These are phyloP conservation scores for Verticillium tricorpus DNA, from an alignment of 2,329 filamentous ascomycete species.

Conservation along the genomic window DNA sequence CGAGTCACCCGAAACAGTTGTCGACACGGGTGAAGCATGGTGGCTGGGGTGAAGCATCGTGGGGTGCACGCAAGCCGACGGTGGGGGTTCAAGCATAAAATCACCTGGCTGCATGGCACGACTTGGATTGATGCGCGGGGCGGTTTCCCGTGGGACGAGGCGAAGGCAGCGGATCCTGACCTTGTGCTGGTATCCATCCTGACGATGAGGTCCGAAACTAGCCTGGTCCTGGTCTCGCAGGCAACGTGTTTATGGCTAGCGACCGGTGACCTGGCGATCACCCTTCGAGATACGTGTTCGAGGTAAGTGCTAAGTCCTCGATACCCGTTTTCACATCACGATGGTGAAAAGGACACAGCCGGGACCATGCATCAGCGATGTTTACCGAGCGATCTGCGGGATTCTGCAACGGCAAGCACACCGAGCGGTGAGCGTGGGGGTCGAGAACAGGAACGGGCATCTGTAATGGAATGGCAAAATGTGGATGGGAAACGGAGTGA, in stretches of 20 bases:
- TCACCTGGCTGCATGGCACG: neutral
- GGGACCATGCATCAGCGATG: neutral
- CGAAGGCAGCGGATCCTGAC: neutral
- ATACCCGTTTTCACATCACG: neutral
- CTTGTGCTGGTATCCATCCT: too few relatives aligned
- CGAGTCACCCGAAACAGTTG: neutral
- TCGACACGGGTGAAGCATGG: neutral
- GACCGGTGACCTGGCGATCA: neutral
- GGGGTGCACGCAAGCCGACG: neutral
- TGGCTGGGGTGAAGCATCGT: neutral
- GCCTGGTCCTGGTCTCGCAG: neutral
- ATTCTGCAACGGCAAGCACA: neutral
- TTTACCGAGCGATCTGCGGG: neutral
- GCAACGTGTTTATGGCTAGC: neutral
- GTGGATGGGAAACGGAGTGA: neutral
- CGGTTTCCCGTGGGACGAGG: neutral
- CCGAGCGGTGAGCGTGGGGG: neutral
- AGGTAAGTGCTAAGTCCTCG: neutral
- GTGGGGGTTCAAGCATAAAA: neutral
- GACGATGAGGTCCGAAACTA: neutral
- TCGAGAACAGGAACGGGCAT: neutral
- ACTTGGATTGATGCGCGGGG: neutral
- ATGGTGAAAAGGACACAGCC: neutral
- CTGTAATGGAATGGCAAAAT: neutral
- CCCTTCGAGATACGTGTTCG: neutral